A percentile compares a stretch with the other conserved stretches of the same genome.
These are phyloP conservation scores for Parietaria judaica DNA, from an alignment of 306 rosid genomes.

Conservation along the genomic window DNA sequence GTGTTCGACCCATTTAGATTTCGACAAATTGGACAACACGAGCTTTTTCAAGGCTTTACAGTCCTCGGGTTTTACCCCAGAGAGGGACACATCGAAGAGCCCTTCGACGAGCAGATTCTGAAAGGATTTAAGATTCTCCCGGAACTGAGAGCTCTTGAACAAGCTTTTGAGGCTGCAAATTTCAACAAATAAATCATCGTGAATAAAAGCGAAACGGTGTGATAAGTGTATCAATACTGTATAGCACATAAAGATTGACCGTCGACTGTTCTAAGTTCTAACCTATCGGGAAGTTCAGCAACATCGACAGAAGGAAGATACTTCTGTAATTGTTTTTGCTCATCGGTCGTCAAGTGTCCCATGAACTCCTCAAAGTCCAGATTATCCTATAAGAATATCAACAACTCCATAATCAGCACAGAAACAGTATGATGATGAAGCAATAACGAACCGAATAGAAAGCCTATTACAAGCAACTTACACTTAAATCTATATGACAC, in stretches of 20 bases:
- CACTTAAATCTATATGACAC: conserved; percentile 57
- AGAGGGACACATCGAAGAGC: conserved; percentile 61
- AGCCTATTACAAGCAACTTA: conserved; percentile 31
- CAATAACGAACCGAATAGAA: conserved; percentile 6
- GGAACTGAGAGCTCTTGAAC: conserved; percentile 74
- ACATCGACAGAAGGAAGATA: conserved; percentile 71
- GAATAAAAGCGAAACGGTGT: neutral
- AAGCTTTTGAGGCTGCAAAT: conserved; percentile 67
- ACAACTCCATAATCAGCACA: neutral
- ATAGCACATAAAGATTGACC: conserved; percentile 6
- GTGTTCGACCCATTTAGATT: conserved; percentile 78
- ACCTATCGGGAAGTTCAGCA: conserved; percentile 71
- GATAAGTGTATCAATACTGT: neutral
- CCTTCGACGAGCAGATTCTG: conserved; percentile 94
- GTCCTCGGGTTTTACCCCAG: conserved; percentile 68
- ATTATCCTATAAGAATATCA: conserved; percentile 52
- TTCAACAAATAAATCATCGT: conserved; percentile 23
- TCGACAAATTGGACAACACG: conserved; percentile 47
- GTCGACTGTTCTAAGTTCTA: conserved; percentile 24
- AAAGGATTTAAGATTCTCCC: conserved; percentile 66
- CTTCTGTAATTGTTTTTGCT: conserved; percentile 72
- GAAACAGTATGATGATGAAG: neutral
- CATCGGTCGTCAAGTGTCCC: conserved; percentile 72
- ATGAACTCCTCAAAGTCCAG: conserved; percentile 68
- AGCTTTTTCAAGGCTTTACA: conserved; percentile 74